Percentiles rank a stretch among this genome's conserved stretches.
Evolutionary conservation across 2,329 filamentous ascomycete species (phyloP).

Genomic region (Exophiala viscosa): DNA sequence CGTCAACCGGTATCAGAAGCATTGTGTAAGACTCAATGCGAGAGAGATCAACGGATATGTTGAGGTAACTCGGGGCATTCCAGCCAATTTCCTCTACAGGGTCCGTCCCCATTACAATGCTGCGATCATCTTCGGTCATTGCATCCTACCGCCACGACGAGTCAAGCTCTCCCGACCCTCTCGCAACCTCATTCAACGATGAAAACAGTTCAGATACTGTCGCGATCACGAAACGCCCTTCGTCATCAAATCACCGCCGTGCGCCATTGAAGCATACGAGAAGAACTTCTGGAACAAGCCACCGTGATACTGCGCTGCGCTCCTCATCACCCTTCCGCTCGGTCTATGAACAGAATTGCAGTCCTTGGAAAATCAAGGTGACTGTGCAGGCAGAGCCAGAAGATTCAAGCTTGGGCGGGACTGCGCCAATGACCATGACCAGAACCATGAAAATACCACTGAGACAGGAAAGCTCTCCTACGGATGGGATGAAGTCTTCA

Average conservation of each 20-base stretch:
- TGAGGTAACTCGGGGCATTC: background rate
- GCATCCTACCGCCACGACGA: conserved; percentile 13
- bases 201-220: background rate
- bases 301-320: conserved; percentile 2
- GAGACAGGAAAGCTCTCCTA: conserved; percentile 29
- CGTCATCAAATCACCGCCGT: conserved; percentile 3
- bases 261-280: background rate
- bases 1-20: background rate
- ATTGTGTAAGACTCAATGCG: no score
- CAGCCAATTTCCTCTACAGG: conserved; percentile 6
- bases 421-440: conserved; percentile 26
- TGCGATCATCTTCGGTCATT: conserved; percentile 8
- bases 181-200: conserved; percentile 19
- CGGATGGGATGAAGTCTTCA: background rate
- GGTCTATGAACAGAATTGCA: conserved; percentile 34
- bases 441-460: conserved; percentile 42
- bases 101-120: conserved; percentile 8
- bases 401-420: conserved; percentile 36
- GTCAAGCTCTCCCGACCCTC: conserved; percentile 29
- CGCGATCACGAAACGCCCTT: conserved; percentile 2
- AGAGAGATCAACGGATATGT: background rate
- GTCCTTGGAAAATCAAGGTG: conserved; percentile 48
- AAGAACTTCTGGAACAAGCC: conserved; percentile 6
- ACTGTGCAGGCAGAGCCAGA: conserved; percentile 46
- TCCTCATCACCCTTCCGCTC: conserved; percentile 14